Percentiles rank a stretch among this genome's conserved stretches.
These are phyloP conservation scores for Comarum palustre DNA, from an alignment of 306 rosid species.

Conservation along the genomic window DNA sequence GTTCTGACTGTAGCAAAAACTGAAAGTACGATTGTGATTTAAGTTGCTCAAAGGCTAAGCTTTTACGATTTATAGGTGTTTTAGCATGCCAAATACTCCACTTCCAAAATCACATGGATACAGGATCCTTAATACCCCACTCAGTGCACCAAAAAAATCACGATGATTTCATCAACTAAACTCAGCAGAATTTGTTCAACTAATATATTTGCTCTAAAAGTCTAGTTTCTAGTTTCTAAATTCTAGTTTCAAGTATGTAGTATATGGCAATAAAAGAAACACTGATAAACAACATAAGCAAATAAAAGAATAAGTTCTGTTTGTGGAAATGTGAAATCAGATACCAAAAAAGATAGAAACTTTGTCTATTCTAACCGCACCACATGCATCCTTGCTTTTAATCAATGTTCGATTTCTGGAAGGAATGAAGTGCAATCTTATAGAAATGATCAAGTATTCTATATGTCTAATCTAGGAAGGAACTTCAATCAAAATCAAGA, in stretches of 20 bases:
- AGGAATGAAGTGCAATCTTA: not conserved
- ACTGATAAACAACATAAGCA: not conserved
- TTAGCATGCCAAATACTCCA: not conserved
- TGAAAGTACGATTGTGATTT: not conserved
- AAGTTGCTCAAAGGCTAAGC: not conserved
- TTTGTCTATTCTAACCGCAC: not conserved
- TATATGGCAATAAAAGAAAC: not conserved
- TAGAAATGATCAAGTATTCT: not conserved
- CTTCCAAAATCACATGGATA: not conserved
- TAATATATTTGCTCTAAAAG: not conserved
- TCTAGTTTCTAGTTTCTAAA: not conserved
- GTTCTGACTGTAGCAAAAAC: not conserved
- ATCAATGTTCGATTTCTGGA: not conserved
- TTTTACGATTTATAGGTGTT: not conserved
- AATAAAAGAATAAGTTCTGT: not conserved
- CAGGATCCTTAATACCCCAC: not conserved
- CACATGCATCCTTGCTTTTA: not conserved
- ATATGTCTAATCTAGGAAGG: not conserved
- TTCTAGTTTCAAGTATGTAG: not conserved
- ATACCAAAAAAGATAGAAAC: not conserved
- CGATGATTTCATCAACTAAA: not conserved
- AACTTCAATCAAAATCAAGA: not conserved
- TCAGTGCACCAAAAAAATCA: not conserved
- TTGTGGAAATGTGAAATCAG: not conserved
- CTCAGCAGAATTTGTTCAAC: not conserved